Base-by-base conservation (phyloP, 2,329 filamentous ascomycete genomes). In the Nigrospora oryzae region DNA sequence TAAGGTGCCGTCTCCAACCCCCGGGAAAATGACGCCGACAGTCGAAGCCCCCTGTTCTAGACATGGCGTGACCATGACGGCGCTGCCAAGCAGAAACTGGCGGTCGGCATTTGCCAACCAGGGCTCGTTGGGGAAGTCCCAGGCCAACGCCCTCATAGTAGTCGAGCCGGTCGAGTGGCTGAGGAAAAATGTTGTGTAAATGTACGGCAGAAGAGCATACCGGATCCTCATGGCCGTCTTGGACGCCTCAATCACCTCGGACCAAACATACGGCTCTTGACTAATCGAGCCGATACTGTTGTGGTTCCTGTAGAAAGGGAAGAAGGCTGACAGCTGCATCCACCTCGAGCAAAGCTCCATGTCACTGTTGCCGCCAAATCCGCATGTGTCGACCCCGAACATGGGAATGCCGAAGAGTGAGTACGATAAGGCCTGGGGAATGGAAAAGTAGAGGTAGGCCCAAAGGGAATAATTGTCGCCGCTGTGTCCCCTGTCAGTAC, bases 231-330 rank as follows among this genome's bases (percentile, higher is more conserved):
- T 89, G 1, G 83, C 85, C 0, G 63, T 67, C 49, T 75, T 77
- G n/a, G 75, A 72, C 0, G 85, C 83, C 5, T 79, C 73, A 3
- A 75, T 74, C 1, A 89, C 85, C 1, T 73, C 74, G 3, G 67
- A 67, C 85, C 85, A 89, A 14, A 74, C 58, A 56, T 86, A 90
- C 0, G 84, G 83, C 61, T 90, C 86, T 57, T 90, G 86, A 0
- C 75, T 59, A 42, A 71, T 71, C 11, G 79, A 75, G 1, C 70
- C 73, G 2, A 84, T 64, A 4, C 67, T 67, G 56, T 89, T 89
- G 68, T 90, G 85, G 63, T 89, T 89, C 23, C 84, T 73, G 65
- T 87, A 88, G 65, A 89, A 88, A 7, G 84, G 82, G 66, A 87
- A 87, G 69, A 89, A 88, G 11, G 83, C 83, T 1, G 71, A 76